Evolutionary conservation across 2,329 filamentous ascomycete genomes (phyloP), one percentile per base, ranked within the genome.

Genomic region (Cytospora chrysosperma): DNA sequence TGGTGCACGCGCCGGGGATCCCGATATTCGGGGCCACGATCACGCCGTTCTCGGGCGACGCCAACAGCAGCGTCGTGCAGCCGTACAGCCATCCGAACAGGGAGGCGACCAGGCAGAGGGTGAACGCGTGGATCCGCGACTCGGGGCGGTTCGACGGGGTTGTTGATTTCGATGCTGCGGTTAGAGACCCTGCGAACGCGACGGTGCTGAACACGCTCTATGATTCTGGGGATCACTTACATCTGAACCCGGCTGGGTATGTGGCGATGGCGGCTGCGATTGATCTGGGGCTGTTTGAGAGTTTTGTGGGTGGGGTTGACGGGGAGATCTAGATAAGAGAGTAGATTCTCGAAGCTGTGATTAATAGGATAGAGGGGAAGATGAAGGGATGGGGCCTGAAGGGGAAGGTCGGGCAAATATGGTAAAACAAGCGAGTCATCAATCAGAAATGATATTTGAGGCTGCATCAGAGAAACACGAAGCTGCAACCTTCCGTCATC

Each of bases 211-310:
- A 73, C 26, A 71, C 73, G 8, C 67, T 68, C 64, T 87, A 79
- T 67, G 79, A 88, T 66, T 80, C 77, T 2, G 86, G 86, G 0
- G 86, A 89, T 71, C 84, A 85, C 69, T 70, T 89, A 68, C 87
- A 89, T 75, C 77, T 83, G 3, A 86, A 81, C 68, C 77, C 79
- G 1, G 72, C 67, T 4, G 86, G 85, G 1, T 89, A 87, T 69
- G 74, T 79, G 69, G 78, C 78, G 6, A 75, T 89, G 74, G 86
- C 84, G 3, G 76, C 81, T 49, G 73, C 75, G 55, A 83, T 88
- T 56, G 83, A 85, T 4, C 65, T 88, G 59, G 70, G 71, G 2
- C 53, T 87, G 32, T 84, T 88, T 69, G 72, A 74, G 26, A 68
- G 63, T 68, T 77, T 75, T 50, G 62, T 53, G 19, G 68, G 66